Percentiles rank a stretch among this genome's conserved stretches.
Evolutionary conservation across 2,329 filamentous ascomycete genomes (phyloP).

Genomic region (Nannizziopsis arthrosporioides): DNA sequence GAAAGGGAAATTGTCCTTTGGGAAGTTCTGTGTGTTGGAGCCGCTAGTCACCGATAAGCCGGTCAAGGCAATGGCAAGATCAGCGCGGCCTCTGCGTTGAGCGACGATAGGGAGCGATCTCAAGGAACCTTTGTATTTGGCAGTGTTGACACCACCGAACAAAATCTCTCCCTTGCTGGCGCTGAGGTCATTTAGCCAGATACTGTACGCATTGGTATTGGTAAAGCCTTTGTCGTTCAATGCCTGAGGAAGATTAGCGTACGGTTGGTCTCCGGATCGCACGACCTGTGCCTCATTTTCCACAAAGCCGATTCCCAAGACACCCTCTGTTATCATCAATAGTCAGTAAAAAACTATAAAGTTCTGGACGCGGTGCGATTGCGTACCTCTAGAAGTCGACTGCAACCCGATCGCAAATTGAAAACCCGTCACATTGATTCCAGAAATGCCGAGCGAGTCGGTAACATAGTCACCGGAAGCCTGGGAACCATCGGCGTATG

Average conservation of each 20-base stretch:
- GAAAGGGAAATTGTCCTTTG: slow-evolving; percentile 29
- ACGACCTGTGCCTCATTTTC: slow-evolving; percentile 65
- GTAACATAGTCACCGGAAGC: slow-evolving; percentile 68
- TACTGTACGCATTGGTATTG: slow-evolving; percentile 55
- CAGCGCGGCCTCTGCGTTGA: slow-evolving; percentile 33
- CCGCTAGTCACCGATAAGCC: slow-evolving; percentile 35
- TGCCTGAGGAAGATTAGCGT: slow-evolving; percentile 58
- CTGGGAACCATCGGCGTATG: slow-evolving; percentile 70
- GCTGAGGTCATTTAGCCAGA: slow-evolving; percentile 64
- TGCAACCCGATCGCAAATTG: slow-evolving; percentile 50
- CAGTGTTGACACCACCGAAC: slow-evolving; percentile 63
- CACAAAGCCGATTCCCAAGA: slow-evolving; percentile 74
- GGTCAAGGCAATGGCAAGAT: slow-evolving; percentile 61
- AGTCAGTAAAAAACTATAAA: background rate
- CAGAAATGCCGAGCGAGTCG: slow-evolving; percentile 53
- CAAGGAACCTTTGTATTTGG: slow-evolving; percentile 51
- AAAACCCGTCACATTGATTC: slow-evolving; percentile 38
- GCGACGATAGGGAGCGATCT: slow-evolving; percentile 56
- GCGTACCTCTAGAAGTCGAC: slow-evolving; percentile 25
- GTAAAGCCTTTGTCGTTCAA: slow-evolving; percentile 52
- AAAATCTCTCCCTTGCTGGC: slow-evolving; percentile 55
- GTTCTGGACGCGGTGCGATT: slow-evolving; percentile 2
- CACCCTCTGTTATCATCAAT: slow-evolving; percentile 45
- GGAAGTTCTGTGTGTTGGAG: slow-evolving; percentile 12
- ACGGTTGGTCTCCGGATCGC: slow-evolving; percentile 39